Base-by-base conservation (phyloP, 495 filamentous ascomycete genomes). In the Podospora sp. region DNA sequence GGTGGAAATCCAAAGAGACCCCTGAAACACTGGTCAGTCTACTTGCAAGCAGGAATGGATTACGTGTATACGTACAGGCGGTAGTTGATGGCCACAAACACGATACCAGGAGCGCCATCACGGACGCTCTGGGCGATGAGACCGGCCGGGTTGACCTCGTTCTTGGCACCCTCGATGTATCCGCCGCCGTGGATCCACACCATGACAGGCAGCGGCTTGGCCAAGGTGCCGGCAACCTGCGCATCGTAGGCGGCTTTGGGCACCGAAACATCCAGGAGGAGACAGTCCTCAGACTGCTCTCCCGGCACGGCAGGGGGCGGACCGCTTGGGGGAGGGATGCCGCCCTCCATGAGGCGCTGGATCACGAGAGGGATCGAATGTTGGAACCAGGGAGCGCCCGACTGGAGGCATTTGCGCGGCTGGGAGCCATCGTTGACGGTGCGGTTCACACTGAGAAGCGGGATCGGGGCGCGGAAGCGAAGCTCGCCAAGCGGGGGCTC, bases 131-230 rank as follows among this genome's bases (percentile, higher is more conserved):
- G n/a, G 5, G 33, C 26, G 40, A 68, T 52, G 6, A 68, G 36
- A 6, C 67, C 62, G 1, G 67, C 56, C 4, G 67, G 67, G 14
- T 64, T 55, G 6, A 33, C 29, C 2, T 51, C 62, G 29, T 53
- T 25, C 49, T 68, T 68, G 40, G 40, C 50, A 8, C 67, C 67
- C 14, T 53, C 53, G 6, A 62, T 61, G 56, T 51, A 68, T 20
- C 53, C 67, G 22, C 67, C 67, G 24, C 67, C 67, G 21, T 68
- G 67, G 25, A 68, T 68, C 67, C 67, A 68, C 14, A 68, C 40
- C 24, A 68, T 6, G 1, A 68, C 67, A 2, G 62, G 67, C 14
- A 64, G 22, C 1, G 24, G 50, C 25, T 49, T 63, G 6, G 11
- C 27, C 29, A 59, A 35, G 6, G 56, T 52, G 14, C 25, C 56